Base-by-base conservation (phyloP, 1,284 basidiomycete species). In the Heliocybe sulcata region DNA sequence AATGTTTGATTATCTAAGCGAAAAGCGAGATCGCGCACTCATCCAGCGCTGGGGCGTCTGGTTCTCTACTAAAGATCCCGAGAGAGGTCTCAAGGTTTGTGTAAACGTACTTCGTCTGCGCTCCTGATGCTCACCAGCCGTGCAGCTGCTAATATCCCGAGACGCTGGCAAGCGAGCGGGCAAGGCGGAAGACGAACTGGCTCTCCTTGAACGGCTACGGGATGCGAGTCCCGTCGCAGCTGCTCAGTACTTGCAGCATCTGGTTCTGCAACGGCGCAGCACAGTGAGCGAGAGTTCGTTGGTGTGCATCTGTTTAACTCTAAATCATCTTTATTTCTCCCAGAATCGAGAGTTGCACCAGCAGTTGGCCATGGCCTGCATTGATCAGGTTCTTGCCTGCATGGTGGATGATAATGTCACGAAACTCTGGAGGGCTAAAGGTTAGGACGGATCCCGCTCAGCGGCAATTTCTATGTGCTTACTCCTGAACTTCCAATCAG, bases 31-130 rank as follows among this genome's bases (percentile, higher is more conserved):
- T 63, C 77, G 80, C 23, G 65, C 72, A 3, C 63, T 92, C 49
- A 80, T 85, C 2, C 82, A 85, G 56, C 77, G 80, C 53, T 94
- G 92, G 81, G 87, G 81, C 0, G 68, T 92, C 3, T 96, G 94
- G 94, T 69, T 98, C 22, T 77, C 85, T 0, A 79, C 79, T 60
- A 79, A 79, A 25, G 83, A 91, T 65, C 72, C 81, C 0, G 83
- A 87, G 19, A 80, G 80, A 35, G 92, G 86, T 1, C 66, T 96
- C 33, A 82, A 83, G 72, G 92, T 92, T 60, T 47, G 35, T 22
- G 8, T 14, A n/a, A n/a, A n/a, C n/a, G n/a, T n/a, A n/a, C n/a
- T n/a, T n/a, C n/a, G n/a, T n/a, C n/a, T n/a, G n/a, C n/a, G n/a
- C n/a, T n/a, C n/a, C n/a, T n/a, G n/a, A n/a, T n/a, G n/a, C 12